Percentiles rank a stretch among this genome's conserved stretches.
Evolutionary conservation across 208 protist species (phyloP).

Genomic region (Leishmania major): DNA sequence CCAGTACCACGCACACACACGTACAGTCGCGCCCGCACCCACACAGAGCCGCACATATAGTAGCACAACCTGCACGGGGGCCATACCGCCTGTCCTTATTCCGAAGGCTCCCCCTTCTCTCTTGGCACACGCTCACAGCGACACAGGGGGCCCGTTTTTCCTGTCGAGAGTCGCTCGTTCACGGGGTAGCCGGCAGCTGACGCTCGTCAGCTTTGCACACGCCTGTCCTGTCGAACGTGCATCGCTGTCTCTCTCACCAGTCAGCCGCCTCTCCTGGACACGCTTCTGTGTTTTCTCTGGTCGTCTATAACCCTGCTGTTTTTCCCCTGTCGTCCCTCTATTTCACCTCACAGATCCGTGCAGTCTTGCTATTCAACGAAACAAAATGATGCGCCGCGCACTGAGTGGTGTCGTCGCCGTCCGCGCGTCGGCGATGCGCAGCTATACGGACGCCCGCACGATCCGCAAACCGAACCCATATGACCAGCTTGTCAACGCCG

Average conservation of each 20-base stretch:
- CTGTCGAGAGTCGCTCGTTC: not conserved
- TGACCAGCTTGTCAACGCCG: slow-evolving; percentile 71
- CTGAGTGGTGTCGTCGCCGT: slow-evolving; percentile 26
- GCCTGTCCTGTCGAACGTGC: not conserved
- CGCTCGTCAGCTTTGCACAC: not conserved
- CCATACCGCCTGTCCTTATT: not conserved
- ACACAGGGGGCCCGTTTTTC: not conserved
- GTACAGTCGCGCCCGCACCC: not conserved
- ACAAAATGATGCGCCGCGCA: slow-evolving; percentile 76
- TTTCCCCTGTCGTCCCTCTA: slow-evolving; percentile 1
- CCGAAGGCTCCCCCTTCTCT: not conserved
- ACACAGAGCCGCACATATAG: not conserved
- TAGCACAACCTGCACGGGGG: not conserved
- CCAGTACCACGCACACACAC: not conserved
- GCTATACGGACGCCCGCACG: slow-evolving; percentile 77
- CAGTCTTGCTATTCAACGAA: not conserved
- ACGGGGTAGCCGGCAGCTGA: not conserved
- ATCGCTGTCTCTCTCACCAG: not conserved
- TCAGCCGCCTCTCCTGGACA: not conserved
- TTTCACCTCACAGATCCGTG: not conserved
- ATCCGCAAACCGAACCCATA: slow-evolving; percentile 77
- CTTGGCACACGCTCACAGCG: not conserved
- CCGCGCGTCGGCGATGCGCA: slow-evolving; percentile 28
- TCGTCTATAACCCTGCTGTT: too few relatives aligned
- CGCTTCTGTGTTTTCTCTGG: not conserved